Base-by-base conservation (phyloP, 805 yeast species). In the Phaffomyces thermotolerans region DNA sequence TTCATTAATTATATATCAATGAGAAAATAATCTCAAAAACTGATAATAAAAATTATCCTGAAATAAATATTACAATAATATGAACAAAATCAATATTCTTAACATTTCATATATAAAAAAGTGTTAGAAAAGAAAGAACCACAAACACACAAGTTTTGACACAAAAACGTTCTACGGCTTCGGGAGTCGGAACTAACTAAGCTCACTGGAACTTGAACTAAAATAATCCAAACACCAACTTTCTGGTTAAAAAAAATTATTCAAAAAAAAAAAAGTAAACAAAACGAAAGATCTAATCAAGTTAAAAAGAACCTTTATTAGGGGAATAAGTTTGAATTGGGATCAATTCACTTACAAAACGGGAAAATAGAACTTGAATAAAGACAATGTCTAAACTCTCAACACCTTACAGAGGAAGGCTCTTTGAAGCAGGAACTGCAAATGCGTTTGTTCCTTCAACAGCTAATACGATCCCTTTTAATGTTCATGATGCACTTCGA, bases 401-500 rank as follows among this genome's bases (percentile, higher is more conserved):
- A 8, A 57, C 59, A 5, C 61, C 61, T 3, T 52, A 44, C 42
- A 50, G 52, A 42, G 49, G 49, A 7, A 49, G 52, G 46, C 36
- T 56, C 5, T 49, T 48, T 38, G 54, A 53, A 12, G 31, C 42
- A 2, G 34, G 39, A 9, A 22, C 41, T 2, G 31, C 39, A 17
- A 34, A 42, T 29, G 36, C 40, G 3, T 37, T 48, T 1, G 40
- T 39, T 15, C 51, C 40, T 30, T 34, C 46, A 10, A 48, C 46
- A 4, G 48, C 39, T 5, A 48, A 32, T 6, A 38, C 47, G 2
- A 41, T 53, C 14, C 47, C 48, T 3, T 46, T 45, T 3, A 53
- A 52, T 39, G 47, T 49, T 25, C 58, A 58, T 41, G 69, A 66
- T 43, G 60, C 60, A 46, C 45, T 65, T 15, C 52, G 59, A 27